phyloP scores from a whole-genome alignment of 169 alveolate species.

The Besnoitia besnoiti region DNA sequence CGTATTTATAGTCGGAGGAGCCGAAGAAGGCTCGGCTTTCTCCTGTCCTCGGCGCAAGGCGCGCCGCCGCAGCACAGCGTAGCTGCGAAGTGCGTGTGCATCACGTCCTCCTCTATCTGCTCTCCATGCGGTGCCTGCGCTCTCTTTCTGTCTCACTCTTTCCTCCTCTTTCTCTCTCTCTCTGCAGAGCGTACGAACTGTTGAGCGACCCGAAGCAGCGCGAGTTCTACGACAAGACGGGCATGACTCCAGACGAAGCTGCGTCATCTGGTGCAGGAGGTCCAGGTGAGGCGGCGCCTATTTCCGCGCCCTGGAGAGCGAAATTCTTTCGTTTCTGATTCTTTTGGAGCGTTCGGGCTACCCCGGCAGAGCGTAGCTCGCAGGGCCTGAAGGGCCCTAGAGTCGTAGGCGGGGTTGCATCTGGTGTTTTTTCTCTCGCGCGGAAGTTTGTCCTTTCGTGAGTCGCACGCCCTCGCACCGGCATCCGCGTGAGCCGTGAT shows the following conservation, averaged over 20 bases:
- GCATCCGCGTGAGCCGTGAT: background rate
- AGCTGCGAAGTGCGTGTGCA: too few relatives aligned
- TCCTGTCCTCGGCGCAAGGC: too few relatives aligned
- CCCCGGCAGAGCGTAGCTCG: too few relatives aligned
- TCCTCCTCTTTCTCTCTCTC: background rate
- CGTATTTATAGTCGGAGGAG: background rate
- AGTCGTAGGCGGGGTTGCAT: background rate
- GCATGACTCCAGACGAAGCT: conserved; percentile 86
- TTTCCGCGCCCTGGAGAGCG: background rate
- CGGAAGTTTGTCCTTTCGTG: background rate
- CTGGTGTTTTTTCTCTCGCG: background rate
- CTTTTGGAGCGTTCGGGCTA: too few relatives aligned
- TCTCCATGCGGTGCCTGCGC: background rate
- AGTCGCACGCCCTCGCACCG: background rate
- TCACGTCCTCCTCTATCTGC: background rate
- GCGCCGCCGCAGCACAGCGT: too few relatives aligned
- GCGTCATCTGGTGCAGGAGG: conserved; percentile 65
- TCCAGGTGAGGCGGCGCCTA: conserved; percentile 61
- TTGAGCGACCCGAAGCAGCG: conserved; percentile 91
- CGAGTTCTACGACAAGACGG: conserved; percentile 88
- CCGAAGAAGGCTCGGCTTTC: background rate
- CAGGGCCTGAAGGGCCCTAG: background rate
- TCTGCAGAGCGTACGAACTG: conserved; percentile 92
- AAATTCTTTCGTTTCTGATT: conserved; percentile 37
- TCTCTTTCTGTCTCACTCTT: too few relatives aligned